These are phyloP conservation scores for Phyllosticta paracitricarpa DNA, from an alignment of 2,329 filamentous ascomycete genomes.

Conservation along the genomic window DNA sequence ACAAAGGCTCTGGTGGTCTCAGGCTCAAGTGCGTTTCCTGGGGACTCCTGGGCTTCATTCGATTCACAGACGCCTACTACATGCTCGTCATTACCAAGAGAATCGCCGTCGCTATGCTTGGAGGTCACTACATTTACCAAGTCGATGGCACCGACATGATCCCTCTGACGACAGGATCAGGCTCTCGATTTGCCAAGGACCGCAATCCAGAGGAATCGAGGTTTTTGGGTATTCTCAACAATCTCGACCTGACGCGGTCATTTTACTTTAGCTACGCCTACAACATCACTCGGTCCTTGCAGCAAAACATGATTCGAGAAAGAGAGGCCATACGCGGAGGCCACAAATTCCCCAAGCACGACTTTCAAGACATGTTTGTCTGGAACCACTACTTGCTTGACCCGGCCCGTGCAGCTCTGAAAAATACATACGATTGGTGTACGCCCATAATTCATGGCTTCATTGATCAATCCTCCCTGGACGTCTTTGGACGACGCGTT, in stretches of 20 bases:
- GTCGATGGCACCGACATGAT: slow-evolving; percentile 89
- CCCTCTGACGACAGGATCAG: slow-evolving; percentile 63
- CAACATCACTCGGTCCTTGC: slow-evolving; percentile 83
- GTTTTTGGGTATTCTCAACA: slow-evolving; percentile 80
- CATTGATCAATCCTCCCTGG: slow-evolving; percentile 69
- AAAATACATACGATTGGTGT: slow-evolving; percentile 90
- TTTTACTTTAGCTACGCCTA: slow-evolving; percentile 99
- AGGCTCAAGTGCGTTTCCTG: slow-evolving; percentile 83
- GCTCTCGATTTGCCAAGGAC: slow-evolving; percentile 63
- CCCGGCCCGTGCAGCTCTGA: slow-evolving; percentile 59
- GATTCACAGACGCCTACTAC: slow-evolving; percentile 92
- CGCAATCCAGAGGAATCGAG: slow-evolving; percentile 80
- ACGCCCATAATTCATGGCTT: slow-evolving; percentile 92
- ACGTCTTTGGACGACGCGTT: slow-evolving; percentile 75
- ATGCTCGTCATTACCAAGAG: slow-evolving; percentile 96
- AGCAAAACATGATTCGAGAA: slow-evolving; percentile 82
- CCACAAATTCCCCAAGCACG: slow-evolving; percentile 47
- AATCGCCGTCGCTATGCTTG: slow-evolving; percentile 90
- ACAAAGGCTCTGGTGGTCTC: slow-evolving; percentile 80
- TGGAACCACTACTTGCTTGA: slow-evolving; percentile 89
- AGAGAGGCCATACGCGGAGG: slow-evolving; percentile 60
- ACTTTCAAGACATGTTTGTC: slow-evolving; percentile 92
- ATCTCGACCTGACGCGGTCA: slow-evolving; percentile 77
- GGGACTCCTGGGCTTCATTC: slow-evolving; percentile 90
- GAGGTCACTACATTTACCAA: slow-evolving; percentile 92